Percentiles rank a stretch among this genome's conserved stretches.
phyloP scores from a whole-genome alignment of 148 eudicot genomes.

The Linanthus parryae region DNA sequence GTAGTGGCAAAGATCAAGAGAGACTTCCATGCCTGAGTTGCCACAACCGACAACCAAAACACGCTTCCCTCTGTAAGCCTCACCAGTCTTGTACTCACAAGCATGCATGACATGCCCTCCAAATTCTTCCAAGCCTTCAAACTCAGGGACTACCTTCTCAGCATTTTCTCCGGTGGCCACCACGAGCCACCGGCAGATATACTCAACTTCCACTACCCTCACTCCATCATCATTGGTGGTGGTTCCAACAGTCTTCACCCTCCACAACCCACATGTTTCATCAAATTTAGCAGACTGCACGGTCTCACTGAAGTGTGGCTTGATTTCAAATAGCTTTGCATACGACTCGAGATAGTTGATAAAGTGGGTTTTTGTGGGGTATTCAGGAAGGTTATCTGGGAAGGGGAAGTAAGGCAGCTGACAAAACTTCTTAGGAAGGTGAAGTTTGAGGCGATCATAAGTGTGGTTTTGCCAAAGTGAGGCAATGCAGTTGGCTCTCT shows the following conservation, averaged over 20 bases:
- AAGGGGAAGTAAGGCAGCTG: conserved; percentile 14
- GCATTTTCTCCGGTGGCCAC: conserved; percentile 97
- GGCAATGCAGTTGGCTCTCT: conserved; percentile 13
- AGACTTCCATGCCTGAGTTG: conserved; percentile 95
- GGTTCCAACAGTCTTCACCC: conserved; percentile 15
- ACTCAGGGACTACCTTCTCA: conserved; percentile 81
- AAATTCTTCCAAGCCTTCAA: conserved; percentile 65
- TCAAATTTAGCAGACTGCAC: conserved; percentile 66
- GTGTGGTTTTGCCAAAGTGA: conserved; percentile 18
- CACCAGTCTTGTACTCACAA: conserved; percentile 73
- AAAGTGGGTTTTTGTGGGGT: conserved; percentile 45
- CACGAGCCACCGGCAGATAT: conserved; percentile 85
- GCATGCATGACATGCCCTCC: conserved; percentile 69
- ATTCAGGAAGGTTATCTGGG: conserved; percentile 7
- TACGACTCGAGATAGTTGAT: conserved; percentile 58
- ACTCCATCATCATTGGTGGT: conserved; percentile 2
- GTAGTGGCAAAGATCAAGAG: conserved; percentile 84
- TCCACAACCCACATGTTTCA: conserved; percentile 57
- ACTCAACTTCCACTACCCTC: conserved; percentile 43
- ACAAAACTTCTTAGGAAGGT: conserved; percentile 18
- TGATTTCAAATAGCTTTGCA: conserved; percentile 44
- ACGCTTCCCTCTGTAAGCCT: conserved; percentile 39
- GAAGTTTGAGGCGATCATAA: conserved; percentile 16
- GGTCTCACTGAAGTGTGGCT: conserved; percentile 63
- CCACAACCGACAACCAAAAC: conserved; percentile 94